Evolutionary conservation across 176 grass and related monocot species (phyloP), one percentile per base, ranked within the genome.

Genomic region (Coix lacrymajobi): DNA sequence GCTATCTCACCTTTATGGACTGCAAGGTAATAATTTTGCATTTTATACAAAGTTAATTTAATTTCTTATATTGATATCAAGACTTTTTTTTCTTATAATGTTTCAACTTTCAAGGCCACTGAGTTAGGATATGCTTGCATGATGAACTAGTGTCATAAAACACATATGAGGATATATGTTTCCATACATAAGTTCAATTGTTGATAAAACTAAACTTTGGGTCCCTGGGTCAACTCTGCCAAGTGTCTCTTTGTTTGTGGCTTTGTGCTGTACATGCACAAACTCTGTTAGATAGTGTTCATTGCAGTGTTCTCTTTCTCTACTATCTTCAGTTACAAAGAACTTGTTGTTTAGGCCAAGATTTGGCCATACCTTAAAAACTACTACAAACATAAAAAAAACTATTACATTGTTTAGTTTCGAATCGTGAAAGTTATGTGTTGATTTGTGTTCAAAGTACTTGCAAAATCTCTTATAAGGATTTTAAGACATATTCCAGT

Each of bases 1-100:
- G 92, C 33, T 87, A 91, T 88, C 92, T 98, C 79, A 95, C 92
- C 71, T 88, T 94, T 76, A 91, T 98, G 88, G 89, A 95, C 65
- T 98, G 96, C 85, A 95, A 93, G 90, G 96, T 95, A 86, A 85
- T 87, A 82, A 6, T 72, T 78, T 5, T 1, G 43, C 72, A 62
- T 48, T 62, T 25, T 84, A 36, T 45, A 46, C 11, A 71, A 25
- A 88, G 48, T 39, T 17, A 45, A 69, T 89, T 73, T 71, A 87
- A 51, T 57, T 69, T 48, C 30, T n/a, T 3, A 31, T 51, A 31
- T 51, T 4, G 24, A 51, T 70, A 36, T 58, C 31, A 37, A 76
- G 32, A 57, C 19, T 28, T 43, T 22, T 52, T n/a, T 69, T 44
- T 22, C 12, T 68, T 63, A 36, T 8, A 44, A 73, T 57, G 15